A percentile compares a stretch with the other conserved stretches of the same genome.
These are phyloP conservation scores for Uncinocarpus reesii DNA, from an alignment of 2,329 filamentous ascomycete species.

Conservation along the genomic window DNA sequence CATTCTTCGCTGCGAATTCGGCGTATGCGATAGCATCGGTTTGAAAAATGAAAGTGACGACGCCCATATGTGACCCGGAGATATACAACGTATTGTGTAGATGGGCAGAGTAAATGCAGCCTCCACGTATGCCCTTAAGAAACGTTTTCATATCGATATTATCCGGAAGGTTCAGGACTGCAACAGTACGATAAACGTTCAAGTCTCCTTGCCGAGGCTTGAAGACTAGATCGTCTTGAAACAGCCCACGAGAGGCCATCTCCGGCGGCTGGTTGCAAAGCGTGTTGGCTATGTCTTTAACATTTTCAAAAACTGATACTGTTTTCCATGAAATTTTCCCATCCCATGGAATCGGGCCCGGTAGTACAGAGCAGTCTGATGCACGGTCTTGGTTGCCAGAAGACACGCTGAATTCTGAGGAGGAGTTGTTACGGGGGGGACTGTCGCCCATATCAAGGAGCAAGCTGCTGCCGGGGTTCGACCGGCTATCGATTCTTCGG, in stretches of 20 bases:
- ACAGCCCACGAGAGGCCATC: constrained; percentile 18
- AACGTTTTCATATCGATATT: constrained; percentile 21
- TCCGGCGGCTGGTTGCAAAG: constrained; percentile 4
- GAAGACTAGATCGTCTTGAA: constrained; percentile 28
- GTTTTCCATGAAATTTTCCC: constrained; percentile 15
- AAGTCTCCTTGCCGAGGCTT: constrained; percentile 19
- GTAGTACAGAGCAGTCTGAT: background rate
- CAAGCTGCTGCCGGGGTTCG: background rate
- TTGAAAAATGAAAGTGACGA: constrained; percentile 25
- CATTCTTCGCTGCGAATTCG: constrained; percentile 14
- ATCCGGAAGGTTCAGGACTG: constrained; percentile 22
- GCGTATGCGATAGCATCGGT: constrained; percentile 21
- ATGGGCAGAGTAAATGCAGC: constrained; percentile 23
- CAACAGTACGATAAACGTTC: constrained; percentile 25
- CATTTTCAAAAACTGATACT: background rate
- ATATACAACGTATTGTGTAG: constrained; percentile 24
- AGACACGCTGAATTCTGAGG: background rate
- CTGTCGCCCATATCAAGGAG: constrained; percentile 6
- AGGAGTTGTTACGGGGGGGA: background rate
- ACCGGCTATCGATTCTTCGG: constrained; percentile 1
- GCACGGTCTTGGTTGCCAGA: background rate
- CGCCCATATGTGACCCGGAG: constrained; percentile 25
- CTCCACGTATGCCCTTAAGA: constrained; percentile 21
- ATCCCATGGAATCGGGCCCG: constrained; percentile 15
- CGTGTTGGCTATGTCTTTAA: background rate